Evolutionary conservation across 306 rosid genomes (phyloP), one percentile per base, ranked within the genome.

Genomic region (Malus sieversii): DNA sequence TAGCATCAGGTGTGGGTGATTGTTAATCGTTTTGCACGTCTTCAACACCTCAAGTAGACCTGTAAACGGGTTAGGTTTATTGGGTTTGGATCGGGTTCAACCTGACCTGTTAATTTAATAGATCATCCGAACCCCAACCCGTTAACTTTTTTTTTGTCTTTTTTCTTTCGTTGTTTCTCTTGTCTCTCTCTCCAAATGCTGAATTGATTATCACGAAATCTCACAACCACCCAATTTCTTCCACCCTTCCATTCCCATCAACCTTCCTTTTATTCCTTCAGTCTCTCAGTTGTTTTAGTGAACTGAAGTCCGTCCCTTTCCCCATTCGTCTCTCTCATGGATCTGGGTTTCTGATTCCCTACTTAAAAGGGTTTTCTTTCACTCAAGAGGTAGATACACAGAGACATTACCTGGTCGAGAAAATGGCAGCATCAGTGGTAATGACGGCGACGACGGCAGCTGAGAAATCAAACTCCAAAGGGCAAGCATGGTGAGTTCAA

Each of bases 401-500:
- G 19, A 61, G 44, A 58, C 27, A 57, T 63, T 42, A 63, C 27
- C 27, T 27, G 2, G 27, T 61, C 29, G 79, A 70, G 73, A 82
- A 84, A 87, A 89, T 90, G 91, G 88, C 91, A 30, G 79, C 84
- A 25, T 70, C 84, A 10, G 64, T 82, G 32, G 32, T 4, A 0
- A 4, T 0, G 32, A 30, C 4, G 0, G 0, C 32, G 35, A 4
- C 66, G 29, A 9, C 20, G 19, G 87, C 66, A 6, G 57, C 78
- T 70, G 82, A 86, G 82, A 90, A 95, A 29, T 84, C 85, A 46
- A 83, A 80, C 84, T 80, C 97, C 78, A 95, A 89, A 78, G 96
- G 93, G 32, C 99, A 95, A 86, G 99, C 99, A 52, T 95, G 99
- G 99, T 93, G 19, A 87, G 90, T 30, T 19, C 44, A 18, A 15